These are phyloP conservation scores for Erodium moschatum DNA, from an alignment of 441 rosid genomes.

Conservation along the genomic window DNA sequence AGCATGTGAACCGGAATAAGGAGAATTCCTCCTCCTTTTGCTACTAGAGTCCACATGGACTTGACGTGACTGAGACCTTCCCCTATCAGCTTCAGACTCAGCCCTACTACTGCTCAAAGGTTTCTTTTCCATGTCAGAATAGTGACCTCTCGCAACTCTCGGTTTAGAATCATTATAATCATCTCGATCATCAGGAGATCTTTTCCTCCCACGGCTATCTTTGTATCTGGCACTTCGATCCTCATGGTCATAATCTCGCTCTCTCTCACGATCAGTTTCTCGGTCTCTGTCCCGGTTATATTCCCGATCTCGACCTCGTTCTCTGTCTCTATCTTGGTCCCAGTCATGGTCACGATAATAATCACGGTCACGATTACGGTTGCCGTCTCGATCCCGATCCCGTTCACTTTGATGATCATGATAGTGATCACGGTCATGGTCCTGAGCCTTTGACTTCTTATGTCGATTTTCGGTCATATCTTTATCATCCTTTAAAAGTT, in stretches of 20 bases:
- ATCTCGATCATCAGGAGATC: constrained; percentile 64
- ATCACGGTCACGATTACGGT: constrained; percentile 29
- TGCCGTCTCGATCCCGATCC: constrained; percentile 18
- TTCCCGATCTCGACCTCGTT: constrained; percentile 30
- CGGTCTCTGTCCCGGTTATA: constrained; percentile 30
- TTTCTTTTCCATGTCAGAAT: constrained; percentile 42
- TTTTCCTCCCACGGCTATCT: constrained; percentile 59
- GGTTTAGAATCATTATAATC: constrained; percentile 43
- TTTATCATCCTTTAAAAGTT: constrained; percentile 47
- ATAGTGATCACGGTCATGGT: constrained; percentile 34
- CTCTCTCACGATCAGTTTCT: constrained; percentile 39
- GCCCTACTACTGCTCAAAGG: constrained; percentile 39
- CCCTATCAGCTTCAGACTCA: constrained; percentile 56
- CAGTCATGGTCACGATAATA: constrained; percentile 33
- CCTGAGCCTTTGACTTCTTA: constrained; percentile 52
- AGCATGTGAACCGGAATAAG: constrained; percentile 49
- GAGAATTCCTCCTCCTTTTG: constrained; percentile 43
- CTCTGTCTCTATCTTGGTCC: constrained; percentile 19
- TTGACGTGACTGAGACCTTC: constrained; percentile 58
- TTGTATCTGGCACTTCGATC: constrained; percentile 51
- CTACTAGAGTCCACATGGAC: constrained; percentile 34
- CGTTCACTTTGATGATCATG: constrained; percentile 19
- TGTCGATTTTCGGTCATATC: constrained; percentile 34
- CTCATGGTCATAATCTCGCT: constrained; percentile 37
- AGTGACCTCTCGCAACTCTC: constrained; percentile 33